These are phyloP conservation scores for Passiflora organensis DNA, from an alignment of 345 rosid species.

Conservation along the genomic window DNA sequence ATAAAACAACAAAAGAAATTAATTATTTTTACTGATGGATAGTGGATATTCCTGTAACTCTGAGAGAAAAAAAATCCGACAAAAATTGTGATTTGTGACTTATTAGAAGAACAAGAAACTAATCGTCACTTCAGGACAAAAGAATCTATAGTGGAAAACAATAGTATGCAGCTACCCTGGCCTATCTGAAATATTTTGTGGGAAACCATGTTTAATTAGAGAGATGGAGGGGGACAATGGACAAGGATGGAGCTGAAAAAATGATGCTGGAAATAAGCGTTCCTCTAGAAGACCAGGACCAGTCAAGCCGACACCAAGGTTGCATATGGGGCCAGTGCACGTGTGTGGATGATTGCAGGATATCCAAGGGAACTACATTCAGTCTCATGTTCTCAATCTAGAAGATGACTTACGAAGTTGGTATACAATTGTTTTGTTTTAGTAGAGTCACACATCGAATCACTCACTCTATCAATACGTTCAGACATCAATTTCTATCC, in stretches of 20 bases:
- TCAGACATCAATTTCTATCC: conserved; percentile 38
- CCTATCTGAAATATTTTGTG: no score
- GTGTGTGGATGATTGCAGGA: conserved; percentile 37
- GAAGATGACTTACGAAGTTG: no score
- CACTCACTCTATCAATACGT: no score
- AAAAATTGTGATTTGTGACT: no score
- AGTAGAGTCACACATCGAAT: conserved; percentile 2
- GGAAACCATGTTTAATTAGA: not conserved
- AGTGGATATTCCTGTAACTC: no score
- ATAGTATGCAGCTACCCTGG: no score
- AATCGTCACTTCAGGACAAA: no score
- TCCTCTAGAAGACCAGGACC: conserved; percentile 32
- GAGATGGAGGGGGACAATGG: conserved; percentile 3
- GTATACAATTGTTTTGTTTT: not conserved
- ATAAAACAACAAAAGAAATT: no score
- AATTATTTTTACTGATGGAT: no score
- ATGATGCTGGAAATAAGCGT: conserved; percentile 18
- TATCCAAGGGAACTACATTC: conserved; percentile 14
- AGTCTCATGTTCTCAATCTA: conserved; percentile 10
- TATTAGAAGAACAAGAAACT: no score
- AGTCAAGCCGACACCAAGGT: conserved; percentile 57
- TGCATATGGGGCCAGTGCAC: conserved; percentile 56
- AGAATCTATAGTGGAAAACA: no score
- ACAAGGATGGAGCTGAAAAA: conserved; percentile 26
- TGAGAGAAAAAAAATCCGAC: no score